Evolutionary conservation across 306 rosid species (phyloP).

Genomic region (Dryas alaskensis): DNA sequence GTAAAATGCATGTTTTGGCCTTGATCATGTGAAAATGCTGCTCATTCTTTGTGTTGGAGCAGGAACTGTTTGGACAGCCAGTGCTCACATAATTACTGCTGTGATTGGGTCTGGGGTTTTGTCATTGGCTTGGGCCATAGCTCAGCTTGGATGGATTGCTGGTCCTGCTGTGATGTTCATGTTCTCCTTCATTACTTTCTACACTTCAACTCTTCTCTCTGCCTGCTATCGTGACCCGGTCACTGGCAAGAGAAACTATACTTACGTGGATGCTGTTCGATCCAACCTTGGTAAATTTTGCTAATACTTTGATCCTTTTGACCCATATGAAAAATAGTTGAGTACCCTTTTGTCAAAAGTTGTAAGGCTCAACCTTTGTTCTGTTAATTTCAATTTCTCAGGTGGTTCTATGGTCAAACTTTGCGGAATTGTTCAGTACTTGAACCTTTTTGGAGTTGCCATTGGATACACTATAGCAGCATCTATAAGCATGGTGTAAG

Average conservation of each 20-base stretch:
- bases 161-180: conserved; percentile 72
- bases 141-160: conserved; percentile 92
- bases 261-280: conserved; percentile 72
- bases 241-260: conserved; percentile 81
- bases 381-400: conserved; percentile 18
- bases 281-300: conserved; percentile 55
- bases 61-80: conserved; percentile 79
- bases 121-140: conserved; percentile 78
- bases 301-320: background rate
- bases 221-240: conserved; percentile 71
- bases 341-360: background rate
- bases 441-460: conserved; percentile 68
- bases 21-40: background rate
- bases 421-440: conserved; percentile 77
- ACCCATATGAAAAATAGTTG: conserved; percentile 9
- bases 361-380: background rate
- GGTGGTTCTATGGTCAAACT: conserved; percentile 64
- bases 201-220: conserved; percentile 69
- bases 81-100: conserved; percentile 85
- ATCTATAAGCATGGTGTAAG: conserved; percentile 82
- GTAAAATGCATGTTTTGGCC: background rate
- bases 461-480: conserved; percentile 81
- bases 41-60: background rate
- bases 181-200: conserved; percentile 76
- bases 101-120: conserved; percentile 88